phyloP scores from a whole-genome alignment of 345 rosid genomes.

The Jatropha curcas region DNA sequence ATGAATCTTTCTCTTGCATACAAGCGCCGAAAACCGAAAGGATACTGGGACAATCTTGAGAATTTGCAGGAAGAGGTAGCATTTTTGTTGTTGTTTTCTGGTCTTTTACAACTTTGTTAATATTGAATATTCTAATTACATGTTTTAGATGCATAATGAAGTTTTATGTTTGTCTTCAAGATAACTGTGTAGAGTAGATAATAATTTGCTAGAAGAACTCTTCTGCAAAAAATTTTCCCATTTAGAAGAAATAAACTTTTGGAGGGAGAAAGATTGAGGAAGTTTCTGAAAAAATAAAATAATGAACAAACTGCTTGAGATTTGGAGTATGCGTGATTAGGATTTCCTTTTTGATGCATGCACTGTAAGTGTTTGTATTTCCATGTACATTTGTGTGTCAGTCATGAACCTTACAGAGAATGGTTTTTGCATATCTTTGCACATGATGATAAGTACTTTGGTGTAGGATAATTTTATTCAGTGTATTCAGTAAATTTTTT shows the following conservation, averaged over 20 bases:
- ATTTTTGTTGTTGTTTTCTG: not conserved
- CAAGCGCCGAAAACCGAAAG: slow-evolving; percentile 92
- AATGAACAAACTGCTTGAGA: not conserved
- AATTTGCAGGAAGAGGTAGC: slow-evolving; percentile 87
- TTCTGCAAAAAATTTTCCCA: not conserved
- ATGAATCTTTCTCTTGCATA: slow-evolving; percentile 93
- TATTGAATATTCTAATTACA: not conserved
- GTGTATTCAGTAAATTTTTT: not conserved
- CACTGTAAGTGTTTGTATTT: not conserved
- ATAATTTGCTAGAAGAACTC: not conserved
- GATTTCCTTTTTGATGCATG: not conserved
- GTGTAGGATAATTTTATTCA: not conserved
- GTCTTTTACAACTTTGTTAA: not conserved
- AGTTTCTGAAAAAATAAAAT: not conserved
- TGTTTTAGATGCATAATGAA: not conserved
- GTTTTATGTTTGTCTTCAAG: not conserved
- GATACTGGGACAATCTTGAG: slow-evolving; percentile 95
- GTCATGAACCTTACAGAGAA: not conserved
- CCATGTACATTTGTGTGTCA: too few relatives aligned
- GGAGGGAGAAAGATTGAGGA: not conserved
- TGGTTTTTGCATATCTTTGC: not conserved
- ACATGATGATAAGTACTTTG: not conserved
- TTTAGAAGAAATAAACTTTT: too few relatives aligned
- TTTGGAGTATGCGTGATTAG: not conserved
- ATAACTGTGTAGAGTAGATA: not conserved